Percentiles rank a stretch among this genome's conserved stretches.
phyloP scores from a whole-genome alignment of 2,329 filamentous ascomycete genomes.

The Ambrosiella beaveri region DNA sequence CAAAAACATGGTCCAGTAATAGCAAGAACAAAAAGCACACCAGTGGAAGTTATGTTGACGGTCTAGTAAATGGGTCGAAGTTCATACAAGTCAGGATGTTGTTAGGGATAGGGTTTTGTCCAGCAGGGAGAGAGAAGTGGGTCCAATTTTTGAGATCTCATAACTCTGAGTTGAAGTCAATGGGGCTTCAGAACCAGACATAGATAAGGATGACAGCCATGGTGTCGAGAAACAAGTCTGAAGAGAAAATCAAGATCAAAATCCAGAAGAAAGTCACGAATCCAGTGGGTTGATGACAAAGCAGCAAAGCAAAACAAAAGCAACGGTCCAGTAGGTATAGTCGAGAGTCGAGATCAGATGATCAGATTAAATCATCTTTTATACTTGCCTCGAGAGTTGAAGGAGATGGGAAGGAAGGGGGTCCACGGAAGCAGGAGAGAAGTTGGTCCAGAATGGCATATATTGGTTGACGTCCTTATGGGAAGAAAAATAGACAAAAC shows the following conservation, averaged over 20 bases:
- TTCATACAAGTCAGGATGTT: not conserved
- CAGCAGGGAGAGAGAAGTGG: not conserved
- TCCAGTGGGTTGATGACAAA: not conserved
- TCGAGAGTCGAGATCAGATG: conserved; percentile 3
- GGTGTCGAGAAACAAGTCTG: not conserved
- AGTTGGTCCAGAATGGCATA: conserved; percentile 3
- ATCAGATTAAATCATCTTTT: conserved; percentile 8
- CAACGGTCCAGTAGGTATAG: not conserved
- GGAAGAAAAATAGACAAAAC: not conserved
- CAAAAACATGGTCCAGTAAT: not conserved
- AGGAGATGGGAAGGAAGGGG: not conserved
- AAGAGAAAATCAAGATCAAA: not conserved
- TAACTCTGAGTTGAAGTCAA: not conserved
- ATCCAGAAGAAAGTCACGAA: not conserved
- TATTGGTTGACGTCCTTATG: conserved; percentile 4
- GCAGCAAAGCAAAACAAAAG: not conserved
- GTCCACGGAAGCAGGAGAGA: not conserved
- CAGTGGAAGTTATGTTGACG: not conserved
- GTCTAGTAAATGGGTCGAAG: not conserved
- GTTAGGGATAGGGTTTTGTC: not conserved
- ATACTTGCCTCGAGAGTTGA: not conserved
- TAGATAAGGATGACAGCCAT: not conserved
- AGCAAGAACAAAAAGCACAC: not conserved
- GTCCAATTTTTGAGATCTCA: not conserved
- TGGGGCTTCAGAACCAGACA: not conserved